These are phyloP conservation scores for Friedmanniomyces simplex DNA, from an alignment of 495 filamentous ascomycete species.

Conservation along the genomic window DNA sequence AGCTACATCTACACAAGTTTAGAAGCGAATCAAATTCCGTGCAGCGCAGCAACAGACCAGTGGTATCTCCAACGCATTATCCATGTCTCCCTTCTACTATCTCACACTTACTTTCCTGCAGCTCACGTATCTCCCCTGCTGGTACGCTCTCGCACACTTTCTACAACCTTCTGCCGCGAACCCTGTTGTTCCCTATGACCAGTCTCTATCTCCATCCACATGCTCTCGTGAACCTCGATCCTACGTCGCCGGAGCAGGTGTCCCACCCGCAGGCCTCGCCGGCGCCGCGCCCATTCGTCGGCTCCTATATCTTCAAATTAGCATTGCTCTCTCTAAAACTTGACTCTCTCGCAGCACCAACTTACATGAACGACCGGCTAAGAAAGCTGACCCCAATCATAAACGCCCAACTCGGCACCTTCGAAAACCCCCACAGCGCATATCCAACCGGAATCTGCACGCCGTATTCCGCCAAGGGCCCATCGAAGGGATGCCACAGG, in stretches of 20 bases:
- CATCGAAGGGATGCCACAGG: conserved; percentile 70
- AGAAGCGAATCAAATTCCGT: too few relatives aligned
- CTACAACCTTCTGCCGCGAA: too few relatives aligned
- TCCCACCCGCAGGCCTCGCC: neutral
- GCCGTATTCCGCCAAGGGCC: conserved; percentile 53
- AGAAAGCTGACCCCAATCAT: conserved; percentile 77
- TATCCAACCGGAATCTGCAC: conserved; percentile 60
- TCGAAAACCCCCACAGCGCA: conserved; percentile 46
- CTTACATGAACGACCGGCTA: conserved; percentile 81
- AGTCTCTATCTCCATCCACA: too few relatives aligned
- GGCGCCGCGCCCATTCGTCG: neutral
- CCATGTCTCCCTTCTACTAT: too few relatives aligned
- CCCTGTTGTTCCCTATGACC: too few relatives aligned
- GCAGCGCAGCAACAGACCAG: too few relatives aligned
- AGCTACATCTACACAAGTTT: too few relatives aligned
- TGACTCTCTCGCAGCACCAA: too few relatives aligned
- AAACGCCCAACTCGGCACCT: conserved; percentile 57
- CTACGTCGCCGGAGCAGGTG: neutral
- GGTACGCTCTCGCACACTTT: too few relatives aligned
- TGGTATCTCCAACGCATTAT: too few relatives aligned
- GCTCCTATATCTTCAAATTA: neutral
- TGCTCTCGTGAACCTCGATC: neutral
- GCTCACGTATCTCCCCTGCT: too few relatives aligned
- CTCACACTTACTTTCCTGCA: too few relatives aligned
- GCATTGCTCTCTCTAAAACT: neutral